A percentile compares a stretch with the other conserved stretches of the same genome.
Conservation (phyloP, 306 rosid genomes). For the Urtica urens region DNA sequence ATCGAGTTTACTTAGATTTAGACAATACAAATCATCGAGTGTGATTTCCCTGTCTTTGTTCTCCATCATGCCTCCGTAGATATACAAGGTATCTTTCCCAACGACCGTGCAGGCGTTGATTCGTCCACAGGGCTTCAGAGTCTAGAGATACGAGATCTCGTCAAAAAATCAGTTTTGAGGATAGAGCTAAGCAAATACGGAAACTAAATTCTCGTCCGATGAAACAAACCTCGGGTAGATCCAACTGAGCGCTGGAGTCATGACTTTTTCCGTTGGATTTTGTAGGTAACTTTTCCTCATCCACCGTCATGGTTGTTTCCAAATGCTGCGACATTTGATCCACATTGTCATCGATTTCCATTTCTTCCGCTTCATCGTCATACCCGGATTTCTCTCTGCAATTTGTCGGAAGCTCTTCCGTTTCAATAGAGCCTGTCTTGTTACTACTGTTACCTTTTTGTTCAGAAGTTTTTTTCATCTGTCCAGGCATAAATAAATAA, state of each 20-base stretch:
- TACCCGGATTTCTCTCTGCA: conserved; percentile 38
- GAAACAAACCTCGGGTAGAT: conserved; percentile 56
- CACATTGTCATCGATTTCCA: conserved; percentile 38
- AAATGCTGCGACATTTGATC: conserved; percentile 53
- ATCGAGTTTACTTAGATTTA: conserved; percentile 93
- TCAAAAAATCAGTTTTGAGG: conserved; percentile 16
- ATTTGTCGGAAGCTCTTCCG: conserved; percentile 23
- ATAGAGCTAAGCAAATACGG: conserved; percentile 10
- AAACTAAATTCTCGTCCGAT: conserved; percentile 22
- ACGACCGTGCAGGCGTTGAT: conserved; percentile 85
- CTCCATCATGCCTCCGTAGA: conserved; percentile 98
- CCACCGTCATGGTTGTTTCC: conserved; percentile 36
- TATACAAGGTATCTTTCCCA: conserved; percentile 71
- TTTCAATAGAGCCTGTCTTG: conserved; percentile 30
- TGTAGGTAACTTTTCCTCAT: conserved; percentile 27
- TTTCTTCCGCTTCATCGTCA: conserved; percentile 27
- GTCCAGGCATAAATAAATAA: conserved; percentile 21
- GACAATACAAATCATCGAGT: conserved; percentile 82
- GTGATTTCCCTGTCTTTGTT: conserved; percentile 78
- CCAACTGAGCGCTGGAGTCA: conserved; percentile 31
- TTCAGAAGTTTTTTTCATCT: conserved; percentile 49
- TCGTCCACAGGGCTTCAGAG: conserved; percentile 92
- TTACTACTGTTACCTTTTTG: conserved; percentile 28
- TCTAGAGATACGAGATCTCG: conserved; percentile 32
- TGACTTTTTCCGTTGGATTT: conserved; percentile 36